These are phyloP conservation scores for Penicillium longicatenatum DNA, from an alignment of 495 filamentous ascomycete species.

Conservation along the genomic window DNA sequence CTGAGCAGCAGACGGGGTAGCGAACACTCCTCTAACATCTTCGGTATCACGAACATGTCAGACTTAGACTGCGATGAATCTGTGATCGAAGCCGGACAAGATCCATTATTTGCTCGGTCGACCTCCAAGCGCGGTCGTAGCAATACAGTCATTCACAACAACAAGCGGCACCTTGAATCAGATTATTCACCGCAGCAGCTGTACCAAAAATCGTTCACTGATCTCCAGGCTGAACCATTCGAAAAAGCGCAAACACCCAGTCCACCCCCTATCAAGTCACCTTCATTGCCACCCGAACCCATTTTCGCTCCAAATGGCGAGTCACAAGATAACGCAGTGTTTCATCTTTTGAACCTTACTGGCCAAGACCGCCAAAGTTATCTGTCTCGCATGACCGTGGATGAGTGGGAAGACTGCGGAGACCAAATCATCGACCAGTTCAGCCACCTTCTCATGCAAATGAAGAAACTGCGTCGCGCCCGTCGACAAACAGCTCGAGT, in stretches of 20 bases:
- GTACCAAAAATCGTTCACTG: conserved; percentile 43
- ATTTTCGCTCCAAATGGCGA: conserved; percentile 12
- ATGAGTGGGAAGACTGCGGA: conserved; percentile 81
- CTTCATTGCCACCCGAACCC: conserved; percentile 21
- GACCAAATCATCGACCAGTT: conserved; percentile 79
- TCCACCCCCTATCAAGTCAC: conserved; percentile 23
- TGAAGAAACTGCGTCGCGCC: conserved; percentile 62
- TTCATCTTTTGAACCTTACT: conserved; percentile 29
- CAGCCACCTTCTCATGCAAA: conserved; percentile 57
- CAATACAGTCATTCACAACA: conserved; percentile 29
- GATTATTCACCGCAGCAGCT: conserved; percentile 48
- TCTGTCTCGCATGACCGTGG: conserved; percentile 62
- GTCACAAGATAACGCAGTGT: conserved; percentile 31
- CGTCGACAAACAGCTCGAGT: conserved; percentile 64
- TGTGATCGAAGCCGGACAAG: conserved; percentile 30
- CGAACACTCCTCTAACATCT: conserved; percentile 32
- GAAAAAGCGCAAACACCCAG: conserved; percentile 37
- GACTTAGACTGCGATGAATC: conserved; percentile 34
- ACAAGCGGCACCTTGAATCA: conserved; percentile 39
- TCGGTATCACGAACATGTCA: conserved; percentile 40
- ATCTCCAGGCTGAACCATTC: conserved; percentile 49
- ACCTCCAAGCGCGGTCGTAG: conserved; percentile 15
- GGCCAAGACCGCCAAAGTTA: conserved; percentile 59
- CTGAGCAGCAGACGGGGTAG: conserved; percentile 29
- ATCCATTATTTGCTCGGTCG: conserved; percentile 31